Conservation (phyloP, 2,329 filamentous ascomycete species). For the Trematosphaeria pertusa region DNA sequence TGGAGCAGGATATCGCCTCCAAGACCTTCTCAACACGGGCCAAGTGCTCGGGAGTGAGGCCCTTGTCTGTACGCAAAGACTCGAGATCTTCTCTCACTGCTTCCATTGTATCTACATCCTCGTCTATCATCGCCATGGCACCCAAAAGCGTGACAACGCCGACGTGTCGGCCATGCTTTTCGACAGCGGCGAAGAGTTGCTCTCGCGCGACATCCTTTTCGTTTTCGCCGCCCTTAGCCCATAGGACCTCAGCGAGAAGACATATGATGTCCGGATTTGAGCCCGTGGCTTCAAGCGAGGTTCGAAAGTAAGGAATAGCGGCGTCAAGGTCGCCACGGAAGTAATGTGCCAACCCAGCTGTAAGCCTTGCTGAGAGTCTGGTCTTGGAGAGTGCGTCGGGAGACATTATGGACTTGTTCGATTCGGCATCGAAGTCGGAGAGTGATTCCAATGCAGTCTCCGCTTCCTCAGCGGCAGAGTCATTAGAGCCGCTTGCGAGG, state of each 20-base stretch:
- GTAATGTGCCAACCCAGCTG: slow-evolving; percentile 82
- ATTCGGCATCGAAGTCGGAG: slow-evolving; percentile 65
- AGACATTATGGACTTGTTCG: slow-evolving; percentile 61
- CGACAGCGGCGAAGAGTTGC: slow-evolving; percentile 80
- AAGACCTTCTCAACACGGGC: slow-evolving; percentile 76
- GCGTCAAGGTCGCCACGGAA: slow-evolving; percentile 69
- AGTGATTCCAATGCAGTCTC: slow-evolving; percentile 82
- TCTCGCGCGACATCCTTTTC: slow-evolving; percentile 79
- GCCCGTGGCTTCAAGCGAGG: slow-evolving; percentile 77
- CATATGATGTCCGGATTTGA: slow-evolving; percentile 84
- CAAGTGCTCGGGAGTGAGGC: slow-evolving; percentile 68
- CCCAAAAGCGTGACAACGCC: slow-evolving; percentile 82
- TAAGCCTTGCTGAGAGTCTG: slow-evolving; percentile 83
- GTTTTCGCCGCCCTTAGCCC: slow-evolving; percentile 81
- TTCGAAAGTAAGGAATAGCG: slow-evolving; percentile 80
- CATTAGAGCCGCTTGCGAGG: slow-evolving; percentile 71
- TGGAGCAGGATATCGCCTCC: slow-evolving; percentile 71
- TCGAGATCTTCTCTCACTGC: slow-evolving; percentile 82
- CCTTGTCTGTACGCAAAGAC: slow-evolving; percentile 71
- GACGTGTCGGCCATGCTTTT: slow-evolving; percentile 75
- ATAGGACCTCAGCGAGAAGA: slow-evolving; percentile 87
- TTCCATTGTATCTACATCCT: slow-evolving; percentile 78
- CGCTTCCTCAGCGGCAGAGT: slow-evolving; percentile 77
- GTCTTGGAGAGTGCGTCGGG: slow-evolving; percentile 71
- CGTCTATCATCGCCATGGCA: slow-evolving; percentile 81